Evolutionary conservation across 306 rosid genomes (phyloP).

Genomic region (Inga laurina): DNA sequence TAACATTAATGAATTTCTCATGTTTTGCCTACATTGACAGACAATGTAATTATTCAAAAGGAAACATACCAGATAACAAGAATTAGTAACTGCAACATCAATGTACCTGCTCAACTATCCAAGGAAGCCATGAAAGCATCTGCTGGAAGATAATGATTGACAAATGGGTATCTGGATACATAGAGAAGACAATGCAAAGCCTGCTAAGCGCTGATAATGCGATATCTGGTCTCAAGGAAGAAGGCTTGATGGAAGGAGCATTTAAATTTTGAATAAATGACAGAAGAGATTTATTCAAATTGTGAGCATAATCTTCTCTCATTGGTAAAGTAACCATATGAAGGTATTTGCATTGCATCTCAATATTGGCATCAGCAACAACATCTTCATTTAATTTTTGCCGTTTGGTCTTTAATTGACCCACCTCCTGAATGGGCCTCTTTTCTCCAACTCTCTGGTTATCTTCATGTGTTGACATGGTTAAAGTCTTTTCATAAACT

Average conservation of each 20-base stretch:
- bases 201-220: conserved; percentile 80
- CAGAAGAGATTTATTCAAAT: conserved; percentile 61
- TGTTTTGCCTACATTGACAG: conserved; percentile 57
- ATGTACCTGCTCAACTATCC: conserved; percentile 78
- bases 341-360: conserved; percentile 45
- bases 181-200: conserved; percentile 75
- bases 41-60: conserved; percentile 31
- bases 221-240: conserved; percentile 58
- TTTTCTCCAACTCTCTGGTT: conserved; percentile 60
- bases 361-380: conserved; percentile 45
- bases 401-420: conserved; percentile 52
- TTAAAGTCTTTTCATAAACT: conserved; percentile 27
- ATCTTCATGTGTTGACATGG: conserved; percentile 36
- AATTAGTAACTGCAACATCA: conserved; percentile 34
- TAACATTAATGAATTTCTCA: conserved; percentile 49
- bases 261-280: conserved; percentile 55
- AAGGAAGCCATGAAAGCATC: conserved; percentile 86
- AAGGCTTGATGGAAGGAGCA: conserved; percentile 44
- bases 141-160: conserved; percentile 63
- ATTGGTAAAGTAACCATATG: conserved; percentile 44
- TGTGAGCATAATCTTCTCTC: conserved; percentile 60
- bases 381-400: conserved; percentile 58
- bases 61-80: conserved; percentile 25
- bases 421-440: conserved; percentile 62
- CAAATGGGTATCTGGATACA: conserved; percentile 64